Percentiles rank a stretch among this genome's conserved stretches.
phyloP scores from a whole-genome alignment of 2,329 filamentous ascomycete genomes.

The Pseudomassariella vexata region DNA sequence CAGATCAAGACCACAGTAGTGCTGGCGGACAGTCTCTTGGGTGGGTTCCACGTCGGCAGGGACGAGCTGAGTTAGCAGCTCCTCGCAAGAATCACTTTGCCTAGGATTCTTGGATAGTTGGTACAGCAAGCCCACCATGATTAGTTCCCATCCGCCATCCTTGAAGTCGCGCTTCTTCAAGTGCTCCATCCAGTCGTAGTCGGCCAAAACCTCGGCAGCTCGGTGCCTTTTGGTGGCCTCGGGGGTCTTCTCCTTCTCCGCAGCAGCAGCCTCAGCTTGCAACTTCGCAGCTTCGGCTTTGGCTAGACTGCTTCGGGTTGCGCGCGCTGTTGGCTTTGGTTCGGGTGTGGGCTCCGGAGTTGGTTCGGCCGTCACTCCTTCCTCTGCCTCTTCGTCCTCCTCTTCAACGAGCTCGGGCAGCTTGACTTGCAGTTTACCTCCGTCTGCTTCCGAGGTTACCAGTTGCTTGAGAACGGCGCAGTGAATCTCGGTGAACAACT shows the following conservation, averaged over 20 bases:
- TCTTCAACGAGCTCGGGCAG: constrained; percentile 71
- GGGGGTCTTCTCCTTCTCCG: constrained; percentile 37
- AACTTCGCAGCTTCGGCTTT: constrained; percentile 71
- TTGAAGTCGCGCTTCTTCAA: constrained; percentile 78
- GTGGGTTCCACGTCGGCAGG: constrained; percentile 72
- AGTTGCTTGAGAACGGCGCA: constrained; percentile 86
- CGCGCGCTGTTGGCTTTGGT: constrained; percentile 59
- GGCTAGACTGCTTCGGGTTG: constrained; percentile 79
- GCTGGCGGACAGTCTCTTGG: constrained; percentile 63
- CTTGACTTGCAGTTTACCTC: constrained; percentile 72
- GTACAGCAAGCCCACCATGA: constrained; percentile 79
- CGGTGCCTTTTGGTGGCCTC: constrained; percentile 53
- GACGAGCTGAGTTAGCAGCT: constrained; percentile 73
- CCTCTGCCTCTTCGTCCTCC: constrained; percentile 56
- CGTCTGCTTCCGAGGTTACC: constrained; percentile 67
- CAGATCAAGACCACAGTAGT: constrained; percentile 73
- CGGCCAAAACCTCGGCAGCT: constrained; percentile 68
- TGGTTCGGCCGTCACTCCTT: constrained; percentile 44
- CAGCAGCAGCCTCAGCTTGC: constrained; percentile 52
- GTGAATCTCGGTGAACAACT: constrained; percentile 85
- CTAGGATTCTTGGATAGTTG: constrained; percentile 74
- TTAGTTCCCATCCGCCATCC: constrained; percentile 85
- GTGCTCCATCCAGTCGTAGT: constrained; percentile 80
- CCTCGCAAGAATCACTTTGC: constrained; percentile 67
- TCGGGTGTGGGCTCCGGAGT: constrained; percentile 67